Evolutionary conservation across 768 basidiomycete genomes (phyloP).

Genomic region (Agaricus sinodeliciosus): DNA sequence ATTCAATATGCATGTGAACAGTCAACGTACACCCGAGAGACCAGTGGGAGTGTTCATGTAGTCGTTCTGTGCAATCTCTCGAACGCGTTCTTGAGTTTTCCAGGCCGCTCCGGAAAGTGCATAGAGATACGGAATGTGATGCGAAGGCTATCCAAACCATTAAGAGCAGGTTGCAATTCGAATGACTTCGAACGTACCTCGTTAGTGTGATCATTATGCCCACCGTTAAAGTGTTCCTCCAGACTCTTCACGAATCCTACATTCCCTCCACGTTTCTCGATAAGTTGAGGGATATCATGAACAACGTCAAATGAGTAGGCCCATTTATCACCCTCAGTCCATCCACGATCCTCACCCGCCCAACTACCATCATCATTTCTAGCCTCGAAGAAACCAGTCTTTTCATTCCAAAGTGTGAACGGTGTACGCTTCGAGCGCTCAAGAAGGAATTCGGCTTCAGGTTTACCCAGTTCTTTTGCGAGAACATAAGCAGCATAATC

Average conservation of each 20-base stretch:
- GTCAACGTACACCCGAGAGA: slow-evolving; percentile 54
- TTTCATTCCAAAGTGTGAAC: slow-evolving; percentile 60
- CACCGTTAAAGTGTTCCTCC: slow-evolving; percentile 51
- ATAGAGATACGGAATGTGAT: slow-evolving; percentile 84
- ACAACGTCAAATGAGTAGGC: slow-evolving; percentile 77
- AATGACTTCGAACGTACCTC: slow-evolving; percentile 39
- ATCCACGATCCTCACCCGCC: slow-evolving; percentile 68
- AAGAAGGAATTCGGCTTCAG: slow-evolving; percentile 39
- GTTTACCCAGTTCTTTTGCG: slow-evolving; percentile 46
- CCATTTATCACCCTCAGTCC: slow-evolving; percentile 71
- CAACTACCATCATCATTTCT: slow-evolving; percentile 60
- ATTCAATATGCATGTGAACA: background rate
- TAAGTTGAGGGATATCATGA: slow-evolving; percentile 59
- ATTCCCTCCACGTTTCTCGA: slow-evolving; percentile 60
- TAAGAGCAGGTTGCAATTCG: background rate
- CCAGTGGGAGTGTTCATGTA: slow-evolving; percentile 68
- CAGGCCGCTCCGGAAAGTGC: slow-evolving; percentile 64
- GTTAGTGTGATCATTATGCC: slow-evolving; percentile 79
- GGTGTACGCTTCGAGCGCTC: slow-evolving; percentile 51
- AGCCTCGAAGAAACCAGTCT: slow-evolving; percentile 80
- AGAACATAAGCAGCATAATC: slow-evolving; percentile 69
- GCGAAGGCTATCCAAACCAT: slow-evolving; percentile 53
- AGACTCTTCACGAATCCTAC: slow-evolving; percentile 57
- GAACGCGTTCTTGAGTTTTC: slow-evolving; percentile 65
- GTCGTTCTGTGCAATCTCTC: slow-evolving; percentile 53